A percentile compares a stretch with the other conserved stretches of the same genome.
Evolutionary conservation across 208 protist species (phyloP).

Genomic region (Eutreptiella sp.): DNA sequence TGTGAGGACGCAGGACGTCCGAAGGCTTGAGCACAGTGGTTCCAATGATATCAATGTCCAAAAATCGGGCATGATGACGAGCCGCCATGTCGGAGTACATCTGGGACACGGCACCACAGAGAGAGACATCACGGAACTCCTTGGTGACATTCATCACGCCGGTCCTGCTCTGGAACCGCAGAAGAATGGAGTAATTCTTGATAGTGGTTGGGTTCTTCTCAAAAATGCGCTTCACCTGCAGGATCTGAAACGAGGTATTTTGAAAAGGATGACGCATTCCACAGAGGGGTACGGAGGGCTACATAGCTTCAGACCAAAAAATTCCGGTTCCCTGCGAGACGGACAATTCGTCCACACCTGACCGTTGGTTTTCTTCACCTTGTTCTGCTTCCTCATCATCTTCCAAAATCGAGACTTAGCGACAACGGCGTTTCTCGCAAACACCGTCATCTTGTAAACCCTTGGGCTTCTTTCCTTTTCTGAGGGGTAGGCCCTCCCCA

Average conservation of each 20-base stretch:
- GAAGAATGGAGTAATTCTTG: conserved; percentile 98
- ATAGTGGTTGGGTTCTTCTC: conserved; percentile 86
- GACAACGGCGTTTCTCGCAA: conserved; percentile 94
- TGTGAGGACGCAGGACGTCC: conserved; percentile 64
- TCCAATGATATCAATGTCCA: conserved; percentile 92
- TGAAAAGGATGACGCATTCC: background rate
- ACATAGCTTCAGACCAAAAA: no score
- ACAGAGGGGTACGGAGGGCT: no score
- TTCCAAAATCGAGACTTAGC: conserved; percentile 99
- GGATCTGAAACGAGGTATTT: conserved; percentile 39
- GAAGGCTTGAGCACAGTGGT: conserved; percentile 76
- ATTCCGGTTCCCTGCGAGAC: no score
- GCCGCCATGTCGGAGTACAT: conserved; percentile 95
- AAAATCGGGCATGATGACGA: conserved; percentile 86
- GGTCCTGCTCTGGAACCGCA: conserved; percentile 96
- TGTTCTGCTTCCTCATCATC: conserved; percentile 93
- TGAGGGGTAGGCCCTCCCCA: conserved; percentile 85
- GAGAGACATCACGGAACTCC: conserved; percentile 95
- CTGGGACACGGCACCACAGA: conserved; percentile 89
- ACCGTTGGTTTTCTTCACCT: conserved; percentile 96
- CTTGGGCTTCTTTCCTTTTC: conserved; percentile 80
- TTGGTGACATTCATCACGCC: conserved; percentile 99
- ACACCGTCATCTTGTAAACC: conserved; percentile 97
- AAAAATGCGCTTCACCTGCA: conserved; percentile 83
- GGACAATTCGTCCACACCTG: no score